These are phyloP conservation scores for Taphrina wiesneri DNA, from an alignment of 1,139 yeast species.

Conservation along the genomic window DNA sequence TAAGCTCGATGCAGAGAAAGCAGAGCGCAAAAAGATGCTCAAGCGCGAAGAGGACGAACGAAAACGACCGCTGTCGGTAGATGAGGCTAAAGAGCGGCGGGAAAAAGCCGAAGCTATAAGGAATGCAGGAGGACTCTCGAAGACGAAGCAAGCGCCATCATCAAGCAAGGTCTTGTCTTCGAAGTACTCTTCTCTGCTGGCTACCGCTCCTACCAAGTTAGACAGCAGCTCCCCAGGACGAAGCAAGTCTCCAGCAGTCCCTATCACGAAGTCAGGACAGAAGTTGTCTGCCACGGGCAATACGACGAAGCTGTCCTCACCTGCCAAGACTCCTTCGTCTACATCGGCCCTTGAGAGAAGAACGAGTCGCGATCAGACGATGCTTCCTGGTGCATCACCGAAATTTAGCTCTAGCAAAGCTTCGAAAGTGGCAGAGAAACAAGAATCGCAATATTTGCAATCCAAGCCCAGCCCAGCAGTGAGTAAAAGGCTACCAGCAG, in stretches of 20 bases:
- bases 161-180: constrained; percentile 9
- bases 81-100: constrained; percentile 31
- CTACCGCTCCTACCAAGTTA: constrained; percentile 9
- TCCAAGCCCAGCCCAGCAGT: not conserved
- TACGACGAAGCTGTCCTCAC: not conserved
- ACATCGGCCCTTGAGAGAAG: too few species aligned
- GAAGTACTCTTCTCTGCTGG: constrained; percentile 5
- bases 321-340: not conserved
- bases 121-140: constrained; percentile 10
- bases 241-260: not conserved
- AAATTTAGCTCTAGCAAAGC: not conserved
- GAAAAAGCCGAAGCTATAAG: constrained; percentile 29
- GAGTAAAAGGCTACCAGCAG: not conserved
- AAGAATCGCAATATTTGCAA: not conserved
- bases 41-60: constrained; percentile 1
- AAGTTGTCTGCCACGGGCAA: not conserved
- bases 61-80: constrained; percentile 26
- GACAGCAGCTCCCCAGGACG: not conserved
- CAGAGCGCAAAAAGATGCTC: not conserved
- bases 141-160: not conserved
- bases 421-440: not conserved
- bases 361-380: too few species aligned
- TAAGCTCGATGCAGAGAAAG: constrained; percentile 7
- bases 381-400: not conserved
- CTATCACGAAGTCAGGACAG: not conserved